Percentiles rank a stretch among this genome's conserved stretches.
Evolutionary conservation across 2,329 filamentous ascomycete species (phyloP).

Genomic region (Trichoderma sp.): DNA sequence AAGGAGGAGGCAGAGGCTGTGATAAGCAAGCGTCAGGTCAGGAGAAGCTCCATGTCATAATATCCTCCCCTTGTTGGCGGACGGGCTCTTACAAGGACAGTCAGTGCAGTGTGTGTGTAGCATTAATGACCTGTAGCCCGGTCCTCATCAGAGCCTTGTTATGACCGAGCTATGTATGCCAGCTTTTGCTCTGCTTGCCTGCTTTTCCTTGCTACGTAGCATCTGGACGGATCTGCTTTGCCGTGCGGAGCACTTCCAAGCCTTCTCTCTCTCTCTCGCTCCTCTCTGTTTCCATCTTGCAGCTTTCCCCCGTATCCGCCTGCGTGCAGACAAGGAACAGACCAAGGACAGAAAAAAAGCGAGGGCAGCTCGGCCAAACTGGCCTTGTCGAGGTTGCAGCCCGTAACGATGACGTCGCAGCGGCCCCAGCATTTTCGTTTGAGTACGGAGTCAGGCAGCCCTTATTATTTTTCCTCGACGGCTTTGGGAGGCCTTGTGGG

Average conservation of each 20-base stretch:
- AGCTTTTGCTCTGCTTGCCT: conserved; percentile 6
- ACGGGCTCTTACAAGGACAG: too few species aligned
- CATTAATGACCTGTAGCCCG: not conserved
- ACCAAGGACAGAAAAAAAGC: not conserved
- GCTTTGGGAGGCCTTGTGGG: not conserved
- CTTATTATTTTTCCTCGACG: conserved; percentile 6
- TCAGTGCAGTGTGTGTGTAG: not conserved
- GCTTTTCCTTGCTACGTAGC: conserved; percentile 10
- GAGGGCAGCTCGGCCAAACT: conserved; percentile 24
- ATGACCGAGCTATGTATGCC: not conserved
- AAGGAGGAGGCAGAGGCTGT: not conserved
- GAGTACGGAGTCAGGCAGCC: not conserved
- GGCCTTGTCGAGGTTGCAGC: conserved; percentile 16
- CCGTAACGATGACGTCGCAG: conserved; percentile 27
- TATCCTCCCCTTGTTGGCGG: too few species aligned
- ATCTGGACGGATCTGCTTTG: not conserved
- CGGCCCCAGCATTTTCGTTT: conserved; percentile 8
- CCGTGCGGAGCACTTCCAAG: conserved; percentile 1
- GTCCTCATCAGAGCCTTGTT: not conserved
- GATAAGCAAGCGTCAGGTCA: conserved; percentile 20
- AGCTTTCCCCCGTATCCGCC: conserved; percentile 18
- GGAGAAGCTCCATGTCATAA: conserved; percentile 16
- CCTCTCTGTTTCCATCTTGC: not conserved
- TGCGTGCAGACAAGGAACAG: conserved; percentile 8
- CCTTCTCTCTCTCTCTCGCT: too few species aligned